Conservation (phyloP, 2,329 filamentous ascomycete genomes). For the Fonsecaea pugnacius region DNA sequence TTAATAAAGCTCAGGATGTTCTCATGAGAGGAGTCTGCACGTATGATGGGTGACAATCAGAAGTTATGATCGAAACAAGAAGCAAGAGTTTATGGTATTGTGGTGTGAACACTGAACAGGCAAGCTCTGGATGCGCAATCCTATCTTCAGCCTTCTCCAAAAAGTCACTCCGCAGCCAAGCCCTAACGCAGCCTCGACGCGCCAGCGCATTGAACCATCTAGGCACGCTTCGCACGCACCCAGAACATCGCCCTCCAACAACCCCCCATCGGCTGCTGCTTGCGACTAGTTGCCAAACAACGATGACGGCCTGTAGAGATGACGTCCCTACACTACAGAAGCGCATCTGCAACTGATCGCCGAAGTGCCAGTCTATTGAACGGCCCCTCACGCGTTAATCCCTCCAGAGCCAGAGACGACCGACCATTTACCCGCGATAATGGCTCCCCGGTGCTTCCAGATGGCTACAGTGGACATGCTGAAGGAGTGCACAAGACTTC, state of each 20-base stretch:
- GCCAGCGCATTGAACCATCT: neutral
- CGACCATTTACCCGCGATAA: slow-evolving; percentile 30
- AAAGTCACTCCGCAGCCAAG: slow-evolving; percentile 7
- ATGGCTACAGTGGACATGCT: slow-evolving; percentile 27
- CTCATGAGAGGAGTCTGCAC: neutral
- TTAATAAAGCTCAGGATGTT: neutral
- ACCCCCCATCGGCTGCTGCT: neutral
- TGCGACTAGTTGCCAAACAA: neutral
- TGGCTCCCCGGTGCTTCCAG: slow-evolving; percentile 32
- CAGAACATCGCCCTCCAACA: neutral
- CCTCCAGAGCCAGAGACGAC: slow-evolving; percentile 35
- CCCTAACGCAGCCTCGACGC: slow-evolving; percentile 14
- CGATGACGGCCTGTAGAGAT: slow-evolving; percentile 27
- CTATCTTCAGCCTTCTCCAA: slow-evolving; percentile 14
- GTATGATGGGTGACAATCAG: neutral
- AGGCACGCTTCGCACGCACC: neutral
- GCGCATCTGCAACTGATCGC: slow-evolving; percentile 37
- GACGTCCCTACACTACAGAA: slow-evolving; percentile 37
- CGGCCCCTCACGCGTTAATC: slow-evolving; percentile 35
- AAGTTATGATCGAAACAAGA: neutral
- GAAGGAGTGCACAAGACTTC: slow-evolving; percentile 32
- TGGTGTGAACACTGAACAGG: slow-evolving; percentile 1
- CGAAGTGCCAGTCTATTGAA: slow-evolving; percentile 31
- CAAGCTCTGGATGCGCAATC: slow-evolving; percentile 19
- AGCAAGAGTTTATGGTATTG: neutral